phyloP scores from a whole-genome alignment of 148 eudicot species.

The Spergularia marina region DNA sequence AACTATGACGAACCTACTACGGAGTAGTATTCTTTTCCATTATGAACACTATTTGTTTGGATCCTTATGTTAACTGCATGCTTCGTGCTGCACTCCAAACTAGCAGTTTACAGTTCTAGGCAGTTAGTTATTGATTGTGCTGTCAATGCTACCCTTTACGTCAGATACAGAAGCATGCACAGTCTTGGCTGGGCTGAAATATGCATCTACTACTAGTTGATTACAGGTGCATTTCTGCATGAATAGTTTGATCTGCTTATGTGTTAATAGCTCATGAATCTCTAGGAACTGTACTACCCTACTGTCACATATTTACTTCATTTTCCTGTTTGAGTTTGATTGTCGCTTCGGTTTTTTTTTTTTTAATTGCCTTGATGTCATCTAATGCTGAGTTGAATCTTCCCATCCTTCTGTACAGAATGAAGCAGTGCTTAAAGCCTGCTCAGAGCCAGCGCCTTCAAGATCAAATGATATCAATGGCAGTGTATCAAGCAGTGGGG shows the following conservation, averaged over 20 bases:
- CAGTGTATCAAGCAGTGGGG: slow-evolving; percentile 19
- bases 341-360: not conserved
- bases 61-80: not conserved
- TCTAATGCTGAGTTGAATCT: not conserved
- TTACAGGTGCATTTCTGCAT: not conserved
- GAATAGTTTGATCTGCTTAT: slow-evolving; percentile 2
- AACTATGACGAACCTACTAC: not conserved
- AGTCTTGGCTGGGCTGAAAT: not conserved
- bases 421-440: slow-evolving; percentile 74
- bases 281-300: not conserved
- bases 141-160: not conserved
- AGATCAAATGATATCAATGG: slow-evolving; percentile 24
- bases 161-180: not conserved
- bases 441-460: slow-evolving; percentile 48
- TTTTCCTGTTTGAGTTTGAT: not conserved
- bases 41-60: not conserved
- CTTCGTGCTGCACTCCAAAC: not conserved
- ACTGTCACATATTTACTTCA: not conserved
- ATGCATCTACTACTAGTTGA: slow-evolving; percentile 4
- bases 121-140: not conserved
- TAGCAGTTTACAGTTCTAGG: not conserved
- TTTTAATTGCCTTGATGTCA: not conserved
- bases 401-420: slow-evolving; percentile 39
- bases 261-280: not conserved
- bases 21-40: not conserved